Percentiles rank a stretch among this genome's conserved stretches.
These are phyloP conservation scores for Plenodomus tracheiphilus DNA, from an alignment of 2,329 filamentous ascomycete species.

Conservation along the genomic window DNA sequence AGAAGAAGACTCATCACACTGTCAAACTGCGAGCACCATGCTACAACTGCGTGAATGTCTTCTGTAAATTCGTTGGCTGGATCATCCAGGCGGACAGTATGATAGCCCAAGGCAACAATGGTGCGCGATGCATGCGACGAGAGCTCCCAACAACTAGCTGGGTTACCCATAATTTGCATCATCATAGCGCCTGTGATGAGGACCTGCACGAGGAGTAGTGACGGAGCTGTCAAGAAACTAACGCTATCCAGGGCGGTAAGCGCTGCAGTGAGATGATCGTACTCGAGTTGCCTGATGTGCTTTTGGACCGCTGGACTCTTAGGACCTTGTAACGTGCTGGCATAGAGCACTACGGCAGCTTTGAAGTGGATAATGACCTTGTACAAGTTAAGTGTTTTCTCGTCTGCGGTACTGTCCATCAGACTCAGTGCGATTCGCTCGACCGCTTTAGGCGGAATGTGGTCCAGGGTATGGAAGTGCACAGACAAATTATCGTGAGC, in stretches of 20 bases:
- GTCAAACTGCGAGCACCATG: slow-evolving; percentile 39
- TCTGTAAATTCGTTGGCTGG: slow-evolving; percentile 24
- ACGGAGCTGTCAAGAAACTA: slow-evolving; percentile 33
- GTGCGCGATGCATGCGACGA: slow-evolving; percentile 37
- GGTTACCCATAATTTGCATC: slow-evolving; percentile 41
- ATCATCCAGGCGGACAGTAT: slow-evolving; percentile 19
- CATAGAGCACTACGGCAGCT: slow-evolving; percentile 29
- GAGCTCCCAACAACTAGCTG: slow-evolving; percentile 36
- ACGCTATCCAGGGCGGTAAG: slow-evolving; percentile 34
- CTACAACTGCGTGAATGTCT: slow-evolving; percentile 33
- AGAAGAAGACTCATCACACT: slow-evolving; percentile 35
- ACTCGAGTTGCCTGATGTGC: slow-evolving; percentile 31
- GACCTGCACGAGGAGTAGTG: slow-evolving; percentile 33
- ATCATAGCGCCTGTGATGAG: slow-evolving; percentile 37
- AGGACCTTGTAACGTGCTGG: slow-evolving; percentile 26
- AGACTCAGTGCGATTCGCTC: slow-evolving; percentile 35
- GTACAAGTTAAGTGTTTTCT: slow-evolving; percentile 34
- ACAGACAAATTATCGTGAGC: slow-evolving; percentile 13
- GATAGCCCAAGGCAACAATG: slow-evolving; percentile 37
- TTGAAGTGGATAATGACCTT: slow-evolving; percentile 39
- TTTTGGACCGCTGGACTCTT: slow-evolving; percentile 27
- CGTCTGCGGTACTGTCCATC: slow-evolving; percentile 32
- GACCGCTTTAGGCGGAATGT: slow-evolving; percentile 34
- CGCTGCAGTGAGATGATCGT: slow-evolving; percentile 33
- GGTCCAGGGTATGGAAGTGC: slow-evolving; percentile 31